Base-by-base conservation (phyloP, 1,284 basidiomycete genomes). In the Baeospora myosura region DNA sequence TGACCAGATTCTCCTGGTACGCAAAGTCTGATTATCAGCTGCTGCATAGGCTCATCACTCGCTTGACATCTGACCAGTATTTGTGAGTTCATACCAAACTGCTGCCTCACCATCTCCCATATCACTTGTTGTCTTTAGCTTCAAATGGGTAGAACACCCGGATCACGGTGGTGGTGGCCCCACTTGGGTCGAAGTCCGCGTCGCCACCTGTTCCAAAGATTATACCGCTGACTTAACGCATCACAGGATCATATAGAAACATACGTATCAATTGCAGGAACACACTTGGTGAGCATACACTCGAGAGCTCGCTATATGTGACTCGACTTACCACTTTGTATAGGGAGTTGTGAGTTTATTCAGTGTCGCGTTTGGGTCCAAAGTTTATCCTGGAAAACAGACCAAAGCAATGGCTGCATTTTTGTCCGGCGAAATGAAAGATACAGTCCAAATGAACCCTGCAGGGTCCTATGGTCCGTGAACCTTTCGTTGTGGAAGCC, bases 91-190 rank as follows among this genome's bases (percentile, higher is more conserved):
- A n/a, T n/a, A n/a, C n/a, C n/a, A n/a, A n/a, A n/a, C n/a, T n/a
- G n/a, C n/a, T n/a, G n/a, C n/a, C n/a, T n/a, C n/a, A n/a, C n/a
- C n/a, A n/a, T n/a, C n/a, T n/a, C n/a, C n/a, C n/a, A n/a, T n/a
- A n/a, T n/a, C n/a, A n/a, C n/a, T n/a, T n/a, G n/a, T n/a, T n/a
- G n/a, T 2, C 17, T 41, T 2, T 46, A 92, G 88, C 58, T 74
- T 92, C 55, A 98, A 97, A 69, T 98, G 95, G 96, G 93, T 96
- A 0, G 96, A 99, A 63, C 85, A 90, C 0, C 76, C 85, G 14
- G 63, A 71, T 36, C 86, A 86, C 52, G 95, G 95, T 3, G 78
- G 80, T 3, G 95, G 92, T 12, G 96, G 95, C 1, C 67, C 81
- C 2, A 68, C 76, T 23, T 99, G 96, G 96, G 90, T 96, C 12